Evolutionary conservation across 2,329 filamentous ascomycete genomes (phyloP), one percentile per base, ranked within the genome.

Genomic region (Fusarium luffae): DNA sequence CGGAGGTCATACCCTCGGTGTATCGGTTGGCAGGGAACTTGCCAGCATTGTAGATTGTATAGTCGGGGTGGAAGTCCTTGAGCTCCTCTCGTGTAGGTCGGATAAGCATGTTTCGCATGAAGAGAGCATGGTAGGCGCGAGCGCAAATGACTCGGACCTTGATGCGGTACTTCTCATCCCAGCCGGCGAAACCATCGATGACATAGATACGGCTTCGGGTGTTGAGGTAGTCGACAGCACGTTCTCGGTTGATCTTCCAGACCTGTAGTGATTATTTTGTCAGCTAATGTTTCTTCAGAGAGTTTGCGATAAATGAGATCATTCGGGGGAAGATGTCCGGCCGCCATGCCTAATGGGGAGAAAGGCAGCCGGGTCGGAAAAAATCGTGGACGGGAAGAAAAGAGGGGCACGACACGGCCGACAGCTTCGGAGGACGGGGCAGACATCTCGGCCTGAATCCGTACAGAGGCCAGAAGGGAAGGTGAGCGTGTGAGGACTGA

Each of bases 101-200:
- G 86, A 99, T 99, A 79, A 99, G 92, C 96, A 99, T 99, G 88
- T 99, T 99, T 80, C 94, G 93, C 96, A 99, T 99, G 90, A 99
- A 99, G 72, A 99, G 90, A 69, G 96, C 96, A 88, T 99, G 96
- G 88, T 99, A 99, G 83, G 96, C 96, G 80, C 96, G 94, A 74
- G 96, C 96, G 85, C 96, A 99, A 79, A 99, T 94, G 72, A 99
- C 95, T 79, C 96, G 94, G 77, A 99, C 96, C 78, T 91, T 93
- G 85, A 99, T 98, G 74, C 94, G 89, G 88, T 99, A 99, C 82
- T 96, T 94, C 86, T 97, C 92, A 77, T 99, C 96, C 96, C 96
- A 99, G 81, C 96, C 96, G 74, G 96, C 96, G 80, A 91, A 99
- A 72, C 96, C 96, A 81, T 99, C 96, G 73, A 99, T 88, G 73